Percentiles rank a stretch among this genome's conserved stretches.
phyloP scores from a whole-genome alignment of 2,329 filamentous ascomycete species.

The Parastagonospora nodorum region DNA sequence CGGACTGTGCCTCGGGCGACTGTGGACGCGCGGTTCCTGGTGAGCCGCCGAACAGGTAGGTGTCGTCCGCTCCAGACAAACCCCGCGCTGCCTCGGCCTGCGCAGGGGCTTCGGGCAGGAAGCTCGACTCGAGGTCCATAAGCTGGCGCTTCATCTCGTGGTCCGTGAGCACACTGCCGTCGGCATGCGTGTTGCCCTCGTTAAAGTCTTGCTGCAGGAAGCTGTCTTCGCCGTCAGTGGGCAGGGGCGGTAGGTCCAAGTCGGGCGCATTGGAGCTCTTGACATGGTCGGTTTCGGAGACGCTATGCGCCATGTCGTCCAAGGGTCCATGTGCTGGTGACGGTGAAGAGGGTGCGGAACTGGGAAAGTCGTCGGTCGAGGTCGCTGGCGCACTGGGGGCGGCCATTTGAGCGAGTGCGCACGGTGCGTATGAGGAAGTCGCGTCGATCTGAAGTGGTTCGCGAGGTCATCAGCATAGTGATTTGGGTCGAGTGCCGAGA shows the following conservation, averaged over 20 bases:
- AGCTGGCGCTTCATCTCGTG: conserved; percentile 63
- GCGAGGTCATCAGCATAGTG: conserved; percentile 32
- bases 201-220: conserved; percentile 41
- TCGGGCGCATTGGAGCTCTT: conserved; percentile 41
- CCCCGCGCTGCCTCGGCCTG: conserved; percentile 29
- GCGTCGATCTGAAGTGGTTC: conserved; percentile 16
- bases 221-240: conserved; percentile 47
- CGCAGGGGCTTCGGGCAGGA: conserved; percentile 60
- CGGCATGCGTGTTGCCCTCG: conserved; percentile 38
- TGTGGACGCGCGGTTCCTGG: conserved; percentile 33
- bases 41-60: conserved; percentile 51
- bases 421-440: conserved; percentile 19
- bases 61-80: conserved; percentile 50
- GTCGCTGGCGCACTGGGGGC: conserved; percentile 25
- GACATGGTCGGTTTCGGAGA: conserved; percentile 39
- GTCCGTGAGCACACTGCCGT: conserved; percentile 57
- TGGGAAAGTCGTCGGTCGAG: conserved; percentile 26
- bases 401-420: conserved; percentile 28
- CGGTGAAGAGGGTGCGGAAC: conserved; percentile 21
- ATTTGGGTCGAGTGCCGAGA: conserved; percentile 13
- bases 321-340: conserved; percentile 14
- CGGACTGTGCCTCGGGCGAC: conserved; percentile 13
- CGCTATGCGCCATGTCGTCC: conserved; percentile 31
- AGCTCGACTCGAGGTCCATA: conserved; percentile 68
- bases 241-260: conserved; percentile 48